Conservation (phyloP, 495 filamentous ascomycete genomes). For the Tuber melanosporum region DNA sequence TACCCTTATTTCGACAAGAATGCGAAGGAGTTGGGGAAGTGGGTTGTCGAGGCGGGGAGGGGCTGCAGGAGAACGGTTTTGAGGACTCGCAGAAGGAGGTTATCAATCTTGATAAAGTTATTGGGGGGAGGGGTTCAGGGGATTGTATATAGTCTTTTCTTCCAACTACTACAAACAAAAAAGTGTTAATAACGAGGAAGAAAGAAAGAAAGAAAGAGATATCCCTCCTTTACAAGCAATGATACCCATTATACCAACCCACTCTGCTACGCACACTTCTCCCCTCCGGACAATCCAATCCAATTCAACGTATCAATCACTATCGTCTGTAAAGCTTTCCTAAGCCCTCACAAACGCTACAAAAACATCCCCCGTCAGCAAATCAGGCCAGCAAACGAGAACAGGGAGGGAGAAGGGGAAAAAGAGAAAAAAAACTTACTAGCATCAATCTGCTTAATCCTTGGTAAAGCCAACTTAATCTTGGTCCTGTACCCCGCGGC, state of each 20-base stretch:
- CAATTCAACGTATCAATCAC: neutral
- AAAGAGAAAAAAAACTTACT: constrained; percentile 57
- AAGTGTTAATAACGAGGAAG: constrained; percentile 1
- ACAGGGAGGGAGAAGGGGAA: neutral
- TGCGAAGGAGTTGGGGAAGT: neutral
- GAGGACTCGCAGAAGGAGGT: neutral
- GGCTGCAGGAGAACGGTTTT: neutral
- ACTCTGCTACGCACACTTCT: neutral
- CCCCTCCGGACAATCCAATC: neutral
- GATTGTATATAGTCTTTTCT: neutral
- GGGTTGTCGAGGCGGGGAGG: neutral
- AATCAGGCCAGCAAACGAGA: neutral
- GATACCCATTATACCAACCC: neutral
- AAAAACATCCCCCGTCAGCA: constrained; percentile 15
- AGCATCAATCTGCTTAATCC: constrained; percentile 89
- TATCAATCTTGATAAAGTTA: neutral
- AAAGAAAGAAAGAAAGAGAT: neutral
- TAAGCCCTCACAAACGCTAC: neutral
- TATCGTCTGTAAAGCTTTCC: neutral
- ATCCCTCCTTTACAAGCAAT: neutral
- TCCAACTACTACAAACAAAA: neutral
- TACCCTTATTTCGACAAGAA: neutral
- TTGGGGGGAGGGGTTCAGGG: neutral
- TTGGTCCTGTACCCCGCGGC: constrained; percentile 87
- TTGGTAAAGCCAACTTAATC: constrained; percentile 76